Conservation (phyloP, 2,329 filamentous ascomycete species). For the Penicillium sp. region DNA sequence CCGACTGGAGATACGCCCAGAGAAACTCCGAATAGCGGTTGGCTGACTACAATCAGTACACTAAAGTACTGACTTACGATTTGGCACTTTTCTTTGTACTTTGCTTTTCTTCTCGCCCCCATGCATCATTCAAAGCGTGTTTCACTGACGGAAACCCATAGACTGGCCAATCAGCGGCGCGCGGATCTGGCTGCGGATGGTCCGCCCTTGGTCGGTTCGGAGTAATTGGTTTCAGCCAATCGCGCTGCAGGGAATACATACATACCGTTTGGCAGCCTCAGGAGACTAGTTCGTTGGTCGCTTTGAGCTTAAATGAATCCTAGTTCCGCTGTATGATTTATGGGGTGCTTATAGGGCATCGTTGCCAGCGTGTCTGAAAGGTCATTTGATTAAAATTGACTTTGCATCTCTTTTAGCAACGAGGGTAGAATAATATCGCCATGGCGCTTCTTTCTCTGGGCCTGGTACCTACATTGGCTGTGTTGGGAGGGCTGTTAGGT, state of each 20-base stretch:
- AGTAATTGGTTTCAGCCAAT: background rate
- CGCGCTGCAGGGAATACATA: too few species aligned
- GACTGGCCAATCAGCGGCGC: background rate
- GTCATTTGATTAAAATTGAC: too few species aligned
- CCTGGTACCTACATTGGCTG: background rate
- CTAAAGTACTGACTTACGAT: too few species aligned
- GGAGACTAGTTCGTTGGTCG: background rate
- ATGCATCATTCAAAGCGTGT: too few species aligned
- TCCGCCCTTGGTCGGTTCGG: constrained; percentile 1
- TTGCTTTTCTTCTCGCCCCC: background rate
- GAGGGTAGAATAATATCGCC: background rate
- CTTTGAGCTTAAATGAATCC: background rate
- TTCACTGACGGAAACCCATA: background rate
- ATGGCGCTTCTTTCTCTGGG: constrained; percentile 3
- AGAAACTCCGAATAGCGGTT: background rate
- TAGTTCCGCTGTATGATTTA: background rate
- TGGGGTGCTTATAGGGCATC: background rate
- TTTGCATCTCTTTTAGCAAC: too few species aligned
- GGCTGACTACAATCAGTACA: background rate
- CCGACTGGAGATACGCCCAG: too few species aligned
- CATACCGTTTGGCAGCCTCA: background rate
- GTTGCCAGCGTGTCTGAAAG: background rate
- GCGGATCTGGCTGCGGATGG: background rate
- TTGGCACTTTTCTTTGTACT: too few species aligned
- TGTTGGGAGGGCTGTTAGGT: background rate